phyloP scores from a whole-genome alignment of 177 flowering plant genomes.

The Telopea speciosissima region DNA sequence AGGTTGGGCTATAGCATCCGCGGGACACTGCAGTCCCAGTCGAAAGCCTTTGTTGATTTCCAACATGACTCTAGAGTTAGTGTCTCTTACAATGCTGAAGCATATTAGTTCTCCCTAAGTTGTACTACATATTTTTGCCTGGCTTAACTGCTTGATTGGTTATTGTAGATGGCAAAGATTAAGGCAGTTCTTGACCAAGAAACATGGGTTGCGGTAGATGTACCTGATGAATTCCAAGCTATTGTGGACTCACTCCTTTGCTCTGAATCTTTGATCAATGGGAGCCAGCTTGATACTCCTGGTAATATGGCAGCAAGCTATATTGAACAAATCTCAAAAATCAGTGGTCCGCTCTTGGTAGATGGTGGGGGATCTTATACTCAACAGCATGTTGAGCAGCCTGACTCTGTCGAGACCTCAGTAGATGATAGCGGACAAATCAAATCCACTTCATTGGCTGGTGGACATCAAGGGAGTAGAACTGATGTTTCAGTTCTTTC shows the following conservation, averaged over 20 bases:
- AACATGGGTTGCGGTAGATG: constrained; percentile 93
- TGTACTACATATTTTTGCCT: constrained; percentile 1
- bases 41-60: constrained; percentile 83
- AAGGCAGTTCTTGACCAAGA: constrained; percentile 98
- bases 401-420: constrained; percentile 28
- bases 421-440: constrained; percentile 14
- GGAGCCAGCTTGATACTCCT: constrained; percentile 22
- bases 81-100: constrained; percentile 4
- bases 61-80: constrained; percentile 95
- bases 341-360: constrained; percentile 21
- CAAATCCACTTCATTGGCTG: constrained; percentile 23
- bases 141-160: constrained; percentile 14
- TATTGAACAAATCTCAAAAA: constrained; percentile 20
- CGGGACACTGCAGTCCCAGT: constrained; percentile 91
- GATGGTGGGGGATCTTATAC: constrained; percentile 21
- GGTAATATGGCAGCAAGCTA: constrained; percentile 15
- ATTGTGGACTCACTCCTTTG: constrained; percentile 46
- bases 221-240: constrained; percentile 91
- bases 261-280: constrained; percentile 33
- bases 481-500: constrained; percentile 23
- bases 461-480: constrained; percentile 24
- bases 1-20: constrained; percentile 96
- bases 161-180: constrained; percentile 70
- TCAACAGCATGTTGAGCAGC: constrained; percentile 20
- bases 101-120: neutral